Percentiles rank a stretch among this genome's conserved stretches.
Evolutionary conservation across 805 yeast genomes (phyloP).

Genomic region (Sugiyamaella floridensis): DNA sequence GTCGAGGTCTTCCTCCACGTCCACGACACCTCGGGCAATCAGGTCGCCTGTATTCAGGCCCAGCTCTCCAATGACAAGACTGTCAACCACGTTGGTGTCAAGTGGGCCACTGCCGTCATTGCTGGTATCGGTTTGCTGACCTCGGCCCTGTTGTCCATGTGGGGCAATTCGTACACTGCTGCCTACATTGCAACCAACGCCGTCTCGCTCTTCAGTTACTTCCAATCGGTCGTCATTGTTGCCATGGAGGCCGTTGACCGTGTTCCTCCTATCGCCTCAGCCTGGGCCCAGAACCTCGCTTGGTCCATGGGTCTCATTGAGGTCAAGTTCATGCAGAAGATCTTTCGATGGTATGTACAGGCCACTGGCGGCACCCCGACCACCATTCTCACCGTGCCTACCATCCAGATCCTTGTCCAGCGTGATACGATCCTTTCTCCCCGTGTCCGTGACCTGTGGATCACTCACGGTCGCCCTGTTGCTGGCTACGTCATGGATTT

Average conservation of each 20-base stretch:
- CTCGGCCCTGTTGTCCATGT: slow-evolving; percentile 75
- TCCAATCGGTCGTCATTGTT: slow-evolving; percentile 80
- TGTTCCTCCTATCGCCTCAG: slow-evolving; percentile 85
- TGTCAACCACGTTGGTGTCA: slow-evolving; percentile 70
- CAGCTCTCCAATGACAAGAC: slow-evolving; percentile 71
- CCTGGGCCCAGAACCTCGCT: slow-evolving; percentile 87
- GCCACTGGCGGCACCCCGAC: slow-evolving; percentile 86
- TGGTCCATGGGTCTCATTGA: slow-evolving; percentile 93
- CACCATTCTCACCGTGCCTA: slow-evolving; percentile 49
- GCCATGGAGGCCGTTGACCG: slow-evolving; percentile 79
- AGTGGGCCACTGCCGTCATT: slow-evolving; percentile 90
- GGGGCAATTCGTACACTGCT: slow-evolving; percentile 85
- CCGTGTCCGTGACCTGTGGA: slow-evolving; percentile 4
- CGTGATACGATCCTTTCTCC: background rate
- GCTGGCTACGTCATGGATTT: background rate
- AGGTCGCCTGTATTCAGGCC: slow-evolving; percentile 69
- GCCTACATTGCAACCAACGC: slow-evolving; percentile 85
- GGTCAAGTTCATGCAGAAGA: slow-evolving; percentile 72
- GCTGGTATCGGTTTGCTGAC: slow-evolving; percentile 81
- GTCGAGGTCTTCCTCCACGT: slow-evolving; percentile 60
- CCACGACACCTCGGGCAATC: slow-evolving; percentile 32
- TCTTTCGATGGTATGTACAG: slow-evolving; percentile 91
- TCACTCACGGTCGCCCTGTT: slow-evolving; percentile 4
- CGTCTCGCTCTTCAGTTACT: slow-evolving; percentile 73
- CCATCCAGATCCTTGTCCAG: slow-evolving; percentile 69